Evolutionary conservation across 441 rosid genomes (phyloP).

Genomic region (Aquilaria agallochum): DNA sequence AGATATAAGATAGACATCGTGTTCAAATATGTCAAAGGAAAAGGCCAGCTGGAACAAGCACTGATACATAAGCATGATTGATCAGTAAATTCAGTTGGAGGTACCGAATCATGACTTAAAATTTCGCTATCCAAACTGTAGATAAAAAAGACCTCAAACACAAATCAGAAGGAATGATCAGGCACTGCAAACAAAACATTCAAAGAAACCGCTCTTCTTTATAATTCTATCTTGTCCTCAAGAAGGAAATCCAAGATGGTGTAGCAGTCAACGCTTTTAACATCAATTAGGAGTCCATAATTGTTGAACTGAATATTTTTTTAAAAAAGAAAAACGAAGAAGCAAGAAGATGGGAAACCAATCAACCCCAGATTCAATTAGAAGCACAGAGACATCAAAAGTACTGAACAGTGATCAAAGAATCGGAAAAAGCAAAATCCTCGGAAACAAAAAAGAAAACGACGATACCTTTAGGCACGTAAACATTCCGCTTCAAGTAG

Average conservation of each 20-base stretch:
- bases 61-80: no score
- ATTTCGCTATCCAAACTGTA: no score
- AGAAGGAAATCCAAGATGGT: background rate
- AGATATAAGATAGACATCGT: no score
- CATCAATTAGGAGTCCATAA: background rate
- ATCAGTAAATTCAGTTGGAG: no score
- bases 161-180: no score
- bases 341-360: background rate
- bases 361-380: constrained; percentile 6
- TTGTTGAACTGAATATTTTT: background rate
- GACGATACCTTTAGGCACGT: constrained; percentile 60
- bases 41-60: no score
- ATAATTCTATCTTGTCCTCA: background rate
- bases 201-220: no score
- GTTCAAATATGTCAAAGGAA: no score
- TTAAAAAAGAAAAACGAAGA: background rate
- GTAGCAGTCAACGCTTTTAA: background rate
- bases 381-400: background rate
- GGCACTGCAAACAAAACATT: no score
- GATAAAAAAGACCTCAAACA: no score
- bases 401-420: background rate
- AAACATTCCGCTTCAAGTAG: constrained; percentile 68
- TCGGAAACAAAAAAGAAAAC: background rate
- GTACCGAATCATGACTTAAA: no score
- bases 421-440: background rate